Base-by-base conservation (phyloP, 2,329 filamentous ascomycete genomes). In the Cladosporium sp. region DNA sequence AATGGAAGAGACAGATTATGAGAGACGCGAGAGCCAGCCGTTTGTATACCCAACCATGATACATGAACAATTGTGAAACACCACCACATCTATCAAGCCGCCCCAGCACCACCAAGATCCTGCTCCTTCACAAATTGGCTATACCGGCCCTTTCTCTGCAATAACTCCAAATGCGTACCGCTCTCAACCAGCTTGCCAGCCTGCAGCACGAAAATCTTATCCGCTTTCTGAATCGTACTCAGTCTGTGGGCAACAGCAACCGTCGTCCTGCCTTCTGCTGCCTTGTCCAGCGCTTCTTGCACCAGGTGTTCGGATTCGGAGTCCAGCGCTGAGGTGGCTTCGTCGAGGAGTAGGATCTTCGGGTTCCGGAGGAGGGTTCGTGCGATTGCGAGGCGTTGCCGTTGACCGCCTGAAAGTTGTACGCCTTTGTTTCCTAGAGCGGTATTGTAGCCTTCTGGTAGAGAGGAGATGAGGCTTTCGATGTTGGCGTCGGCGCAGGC, bases 201-300 rank as follows among this genome's bases (percentile, higher is more conserved):
- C 0, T 59, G 62, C 61, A 73, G 63, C 12, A 73, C 70, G 25
- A 72, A 60, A 43, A 73, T 73, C 20, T 63, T 64, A 50, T 73
- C 68, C 4, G 69, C 69, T 35, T 64, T 56, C 45, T 59, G 65
- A 22, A 74, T 67, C 3, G 71, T 71, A 13, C 67, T 63, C 13
- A 74, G 60, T 1, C 71, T 62, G 59, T 74, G 71, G 1, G 71
- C 70, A 42, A 73, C 67, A 48, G 67, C 64, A 13, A 73, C 61
- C 1, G 68, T 72, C 60, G 55, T 77, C 67, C 40, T 64, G n/a
- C 36, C 47, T 11, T 50, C 40, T 1, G 46, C 45, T 1, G 48
- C 53, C 16, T 47, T 41, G 59, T 55, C 57, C 19, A 80, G 67
- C 11, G 60, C 59, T 29, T 59, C 54, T 35, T 59, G 61, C 19